Base-by-base conservation (phyloP, 331 rosid species). In the Pyracantha coccinea region DNA sequence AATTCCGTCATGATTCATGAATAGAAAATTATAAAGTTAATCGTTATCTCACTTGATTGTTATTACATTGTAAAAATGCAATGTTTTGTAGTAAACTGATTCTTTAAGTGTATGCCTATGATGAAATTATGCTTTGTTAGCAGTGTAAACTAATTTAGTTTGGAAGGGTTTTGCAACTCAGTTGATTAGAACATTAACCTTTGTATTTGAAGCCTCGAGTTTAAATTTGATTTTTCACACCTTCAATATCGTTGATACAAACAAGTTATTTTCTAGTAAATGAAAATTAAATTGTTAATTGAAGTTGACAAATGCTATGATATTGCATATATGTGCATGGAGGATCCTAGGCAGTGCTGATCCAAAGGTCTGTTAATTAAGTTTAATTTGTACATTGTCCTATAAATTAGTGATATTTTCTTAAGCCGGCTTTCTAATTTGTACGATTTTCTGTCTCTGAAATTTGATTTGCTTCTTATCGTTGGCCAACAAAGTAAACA, bases 271-370 rank as follows among this genome's bases (percentile, higher is more conserved):
- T 50, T 50, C 20, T 50, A 38, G 20, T 1, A 29, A 17, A 11
- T 31, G 1, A n/a, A n/a, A 38, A 19, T 9, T 2, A 17, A 32
- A 29, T 19, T 65, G 27, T 17, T 4, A 25, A 27, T 24, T 17
- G 21, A 8, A 44, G 68, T 72, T 16, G 77, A 44, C 29, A 61
- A 19, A 31, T 11, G 47, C 45, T 8, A 58, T 24, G 38, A 23
- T 8, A 17, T 6, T 66, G 45, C 1, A n/a, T 17, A 33, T 44
- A 44, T 14, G 60, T 78, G 81, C 81, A 68, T 78, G 79, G 79
- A 80, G 72, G 83, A 87, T 81, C 71, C 66, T 24, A 75, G 83
- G 85, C 88, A 77, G 28, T 86, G 69, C 86, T 82, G 80, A 90
- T 90, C 96, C 90, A 86, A 75, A 84, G 81, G 83, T 66, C 54